These are phyloP conservation scores for Linderina pennispora DNA, from an alignment of 192 early-diverging fungal genomes.

Conservation along the genomic window DNA sequence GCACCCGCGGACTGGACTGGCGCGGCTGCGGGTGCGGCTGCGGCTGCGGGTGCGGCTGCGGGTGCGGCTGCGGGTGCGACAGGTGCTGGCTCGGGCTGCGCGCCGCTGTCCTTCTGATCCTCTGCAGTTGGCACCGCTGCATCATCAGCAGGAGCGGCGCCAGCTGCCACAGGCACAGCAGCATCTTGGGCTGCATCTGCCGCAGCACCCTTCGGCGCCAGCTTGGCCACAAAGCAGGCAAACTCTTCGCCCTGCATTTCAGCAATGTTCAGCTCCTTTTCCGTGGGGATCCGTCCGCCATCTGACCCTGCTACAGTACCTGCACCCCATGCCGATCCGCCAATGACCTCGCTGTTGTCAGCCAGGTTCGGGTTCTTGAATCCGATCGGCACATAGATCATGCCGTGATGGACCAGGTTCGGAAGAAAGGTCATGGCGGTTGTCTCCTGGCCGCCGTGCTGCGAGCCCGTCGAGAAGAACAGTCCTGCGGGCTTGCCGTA, in stretches of 20 bases:
- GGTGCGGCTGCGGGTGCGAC: neutral
- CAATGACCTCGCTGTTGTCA: conserved; percentile 47
- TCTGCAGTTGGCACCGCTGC: too few species aligned
- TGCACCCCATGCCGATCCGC: conserved; percentile 54
- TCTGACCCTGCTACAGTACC: conserved; percentile 49
- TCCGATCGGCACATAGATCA: conserved; percentile 61
- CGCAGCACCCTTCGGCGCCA: neutral
- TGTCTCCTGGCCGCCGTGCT: conserved; percentile 68
- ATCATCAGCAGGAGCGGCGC: too few species aligned
- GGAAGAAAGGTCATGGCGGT: conserved; percentile 54
- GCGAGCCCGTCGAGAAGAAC: conserved; percentile 56
- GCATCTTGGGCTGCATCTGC: neutral
- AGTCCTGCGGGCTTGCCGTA: conserved; percentile 55
- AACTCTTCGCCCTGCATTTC: conserved; percentile 21
- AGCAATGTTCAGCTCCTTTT: conserved; percentile 46
- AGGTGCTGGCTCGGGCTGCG: too few species aligned
- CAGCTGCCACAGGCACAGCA: neutral
- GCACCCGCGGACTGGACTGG: neutral
- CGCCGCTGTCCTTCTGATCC: too few species aligned
- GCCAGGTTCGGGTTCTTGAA: conserved; percentile 23
- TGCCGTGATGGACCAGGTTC: conserved; percentile 62
- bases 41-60: neutral
- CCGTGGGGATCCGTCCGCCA: conserved; percentile 47
- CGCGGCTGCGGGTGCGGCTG: neutral
- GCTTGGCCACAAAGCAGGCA: conserved; percentile 20